Evolutionary conservation across 257 asterid species (phyloP), one percentile per base, ranked within the genome.

Genomic region (Jaltomata sinuosa): DNA sequence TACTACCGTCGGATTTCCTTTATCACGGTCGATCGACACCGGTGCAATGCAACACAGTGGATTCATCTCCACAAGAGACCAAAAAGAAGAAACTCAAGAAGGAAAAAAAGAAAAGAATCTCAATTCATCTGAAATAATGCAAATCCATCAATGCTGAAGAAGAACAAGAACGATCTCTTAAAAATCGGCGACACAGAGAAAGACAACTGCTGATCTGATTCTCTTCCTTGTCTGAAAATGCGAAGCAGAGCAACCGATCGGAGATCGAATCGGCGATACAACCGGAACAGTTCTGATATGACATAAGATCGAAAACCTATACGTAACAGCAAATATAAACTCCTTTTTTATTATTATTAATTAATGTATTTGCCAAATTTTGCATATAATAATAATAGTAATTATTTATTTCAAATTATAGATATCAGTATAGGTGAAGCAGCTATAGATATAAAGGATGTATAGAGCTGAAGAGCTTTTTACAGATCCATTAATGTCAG

Each of bases 31-130:
- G 19, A 91, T 91, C 88, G 99, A 91, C 38, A 96, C 99, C 59
- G 99, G 98, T 82, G 99, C 99, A 94, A 96, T 96, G 99, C 99
- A 96, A 95, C 99, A 96, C 54, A 96, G 90, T 15, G 99, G 99
- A 89, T 96, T 96, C 99, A 96, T 95, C 84, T 89, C 84, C n/a
- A n/a, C n/a, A n/a, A n/a, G n/a, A n/a, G n/a, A 50, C 76, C 61
- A 4, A 53, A 50, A 15, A 38, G 12, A 32, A 27, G 45, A 9
- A 22, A 53, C 36, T 42, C n/a, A 22, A 31, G 2, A 31, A 16
- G n/a, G 16, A 25, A 72, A 14, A 49, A 64, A 61, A 8, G n/a
- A n/a, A 11, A 64, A 1, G 2, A 34, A 6, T 61, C 11, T 36
- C n/a, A 83, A 62, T 25, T 83, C 72, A 79, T 74, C 65, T 71